Conservation (phyloP, 208 protist genomes). For the Herpetomonas muscarum region DNA sequence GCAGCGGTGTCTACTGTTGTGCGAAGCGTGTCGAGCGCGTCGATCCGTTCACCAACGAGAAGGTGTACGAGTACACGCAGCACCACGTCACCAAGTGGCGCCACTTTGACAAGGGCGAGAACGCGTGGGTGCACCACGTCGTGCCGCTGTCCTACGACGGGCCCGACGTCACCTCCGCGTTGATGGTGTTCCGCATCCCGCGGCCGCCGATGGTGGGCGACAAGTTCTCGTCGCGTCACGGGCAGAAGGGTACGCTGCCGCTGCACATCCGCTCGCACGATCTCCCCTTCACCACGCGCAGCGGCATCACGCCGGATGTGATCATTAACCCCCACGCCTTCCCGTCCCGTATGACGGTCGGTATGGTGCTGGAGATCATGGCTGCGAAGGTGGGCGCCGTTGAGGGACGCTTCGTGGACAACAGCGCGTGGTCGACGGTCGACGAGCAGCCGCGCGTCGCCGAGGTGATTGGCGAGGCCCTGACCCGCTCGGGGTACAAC, state of each 20-base stretch:
- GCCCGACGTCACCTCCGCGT: conserved; percentile 70
- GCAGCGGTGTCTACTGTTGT: conserved; percentile 79
- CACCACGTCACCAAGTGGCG: conserved; percentile 84
- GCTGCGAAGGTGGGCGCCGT: conserved; percentile 95
- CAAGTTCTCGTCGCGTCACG: conserved; percentile 99
- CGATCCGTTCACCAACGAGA: conserved; percentile 71
- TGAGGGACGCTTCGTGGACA: conserved; percentile 96
- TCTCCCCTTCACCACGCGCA: conserved; percentile 92
- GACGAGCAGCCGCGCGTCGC: conserved; percentile 45
- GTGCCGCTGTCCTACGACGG: conserved; percentile 82
- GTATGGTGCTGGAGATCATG: conserved; percentile 98
- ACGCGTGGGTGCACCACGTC: conserved; percentile 87
- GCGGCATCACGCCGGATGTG: conserved; percentile 98
- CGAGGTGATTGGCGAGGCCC: conserved; percentile 95
- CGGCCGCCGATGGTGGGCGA: conserved; percentile 98
- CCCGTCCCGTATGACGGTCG: conserved; percentile 99
- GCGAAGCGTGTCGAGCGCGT: conserved; percentile 67
- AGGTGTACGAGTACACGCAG: conserved; percentile 77
- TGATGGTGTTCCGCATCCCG: conserved; percentile 88
- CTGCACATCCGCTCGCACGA: conserved; percentile 92
- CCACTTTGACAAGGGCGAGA: conserved; percentile 90
- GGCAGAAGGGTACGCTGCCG: conserved; percentile 99
- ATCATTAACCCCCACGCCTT: conserved; percentile 99
- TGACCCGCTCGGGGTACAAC: conserved; percentile 93
- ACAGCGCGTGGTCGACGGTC: conserved; percentile 90